A percentile compares a stretch with the other conserved stretches of the same genome.
Evolutionary conservation across 768 basidiomycete genomes (phyloP).

Genomic region (Lentinula aciculospora): DNA sequence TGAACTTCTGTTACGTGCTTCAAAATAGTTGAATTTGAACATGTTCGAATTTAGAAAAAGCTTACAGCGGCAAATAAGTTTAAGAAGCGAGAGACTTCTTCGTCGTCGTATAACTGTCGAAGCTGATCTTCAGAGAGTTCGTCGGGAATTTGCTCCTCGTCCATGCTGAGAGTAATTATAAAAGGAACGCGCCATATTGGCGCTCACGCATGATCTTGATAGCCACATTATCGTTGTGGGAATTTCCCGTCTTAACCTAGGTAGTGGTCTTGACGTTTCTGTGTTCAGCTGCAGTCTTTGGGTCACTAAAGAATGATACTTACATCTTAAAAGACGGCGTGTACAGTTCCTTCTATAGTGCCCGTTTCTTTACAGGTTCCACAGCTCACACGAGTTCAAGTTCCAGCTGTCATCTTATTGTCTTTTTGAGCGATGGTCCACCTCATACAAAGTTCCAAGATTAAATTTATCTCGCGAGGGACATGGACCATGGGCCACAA

Average conservation of each 20-base stretch:
- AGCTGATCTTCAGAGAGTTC: slow-evolving; percentile 47
- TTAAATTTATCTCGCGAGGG: neutral
- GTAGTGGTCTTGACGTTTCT: too few species aligned
- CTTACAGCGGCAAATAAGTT: slow-evolving; percentile 55
- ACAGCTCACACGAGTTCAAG: neutral
- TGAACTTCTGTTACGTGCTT: slow-evolving; percentile 61
- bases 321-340: too few species aligned
- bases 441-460: neutral
- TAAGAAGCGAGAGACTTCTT: slow-evolving; percentile 59
- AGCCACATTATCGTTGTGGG: too few species aligned
- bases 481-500: neutral
- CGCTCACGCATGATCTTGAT: too few species aligned
- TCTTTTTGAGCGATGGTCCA: neutral
- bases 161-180: too few species aligned
- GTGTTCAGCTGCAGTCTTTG: too few species aligned
- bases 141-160: neutral
- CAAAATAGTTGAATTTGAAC: neutral
- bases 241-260: too few species aligned
- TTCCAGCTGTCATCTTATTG: neutral
- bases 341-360: too few species aligned
- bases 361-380: too few species aligned
- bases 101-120: slow-evolving; percentile 54
- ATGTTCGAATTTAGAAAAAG: neutral
- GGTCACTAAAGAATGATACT: too few species aligned
- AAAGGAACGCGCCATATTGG: too few species aligned